Conservation (phyloP, 2,329 filamentous ascomycete genomes). For the Hyphodiscus sp. region DNA sequence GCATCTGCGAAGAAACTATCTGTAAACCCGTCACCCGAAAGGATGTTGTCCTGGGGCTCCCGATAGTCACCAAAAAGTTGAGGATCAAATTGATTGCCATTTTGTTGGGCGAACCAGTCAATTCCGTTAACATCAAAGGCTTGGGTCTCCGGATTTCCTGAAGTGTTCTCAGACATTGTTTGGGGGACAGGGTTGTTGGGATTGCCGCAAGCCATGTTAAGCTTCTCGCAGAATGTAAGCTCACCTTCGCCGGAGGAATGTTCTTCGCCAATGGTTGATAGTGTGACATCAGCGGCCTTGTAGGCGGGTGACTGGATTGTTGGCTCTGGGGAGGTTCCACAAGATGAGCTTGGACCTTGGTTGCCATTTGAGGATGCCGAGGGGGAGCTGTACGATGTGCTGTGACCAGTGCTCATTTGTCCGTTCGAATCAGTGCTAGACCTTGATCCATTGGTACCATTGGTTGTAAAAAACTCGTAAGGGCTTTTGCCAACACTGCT, state of each 20-base stretch:
- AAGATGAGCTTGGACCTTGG: conserved; percentile 55
- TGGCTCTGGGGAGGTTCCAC: conserved; percentile 73
- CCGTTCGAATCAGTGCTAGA: conserved; percentile 28
- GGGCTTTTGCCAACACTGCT: conserved; percentile 38
- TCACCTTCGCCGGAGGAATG: conserved; percentile 40
- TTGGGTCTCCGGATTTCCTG: conserved; percentile 24
- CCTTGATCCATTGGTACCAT: conserved; percentile 39
- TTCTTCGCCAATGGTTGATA: conserved; percentile 63
- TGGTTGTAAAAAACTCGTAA: conserved; percentile 37
- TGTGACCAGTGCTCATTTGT: conserved; percentile 32
- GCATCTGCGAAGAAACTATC: conserved; percentile 57
- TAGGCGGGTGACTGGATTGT: conserved; percentile 59
- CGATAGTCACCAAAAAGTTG: conserved; percentile 88
- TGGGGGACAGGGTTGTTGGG: conserved; percentile 45
- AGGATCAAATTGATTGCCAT: conserved; percentile 82
- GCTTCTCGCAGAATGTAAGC: conserved; percentile 48
- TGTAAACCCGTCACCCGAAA: conserved; percentile 53
- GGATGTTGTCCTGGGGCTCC: conserved; percentile 77
- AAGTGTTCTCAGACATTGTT: conserved; percentile 31
- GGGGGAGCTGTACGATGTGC: conserved; percentile 57
- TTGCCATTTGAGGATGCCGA: conserved; percentile 58
- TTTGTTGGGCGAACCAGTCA: conserved; percentile 73
- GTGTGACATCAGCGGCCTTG: conserved; percentile 54
- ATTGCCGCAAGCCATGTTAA: conserved; percentile 49
- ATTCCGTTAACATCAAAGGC: conserved; percentile 49